These are phyloP conservation scores for Exidia glandulosa DNA, from an alignment of 768 basidiomycete species.

Conservation along the genomic window DNA sequence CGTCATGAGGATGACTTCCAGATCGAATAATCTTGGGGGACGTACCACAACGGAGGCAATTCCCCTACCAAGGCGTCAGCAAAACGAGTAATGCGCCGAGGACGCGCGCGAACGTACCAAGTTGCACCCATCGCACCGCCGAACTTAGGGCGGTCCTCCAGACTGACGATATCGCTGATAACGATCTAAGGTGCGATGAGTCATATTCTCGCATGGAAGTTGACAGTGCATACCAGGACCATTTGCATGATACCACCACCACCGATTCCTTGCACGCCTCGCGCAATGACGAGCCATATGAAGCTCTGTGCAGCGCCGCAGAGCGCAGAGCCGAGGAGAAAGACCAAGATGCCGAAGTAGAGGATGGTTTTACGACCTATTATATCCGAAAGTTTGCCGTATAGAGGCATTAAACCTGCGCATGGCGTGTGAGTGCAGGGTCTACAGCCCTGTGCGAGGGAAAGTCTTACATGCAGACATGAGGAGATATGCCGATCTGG, in stretches of 20 bases:
- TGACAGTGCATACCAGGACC: neutral
- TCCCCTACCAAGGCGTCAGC: neutral
- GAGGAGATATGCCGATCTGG: neutral
- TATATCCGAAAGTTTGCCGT: conserved; percentile 67
- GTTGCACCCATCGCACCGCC: conserved; percentile 64
- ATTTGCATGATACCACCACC: conserved; percentile 66
- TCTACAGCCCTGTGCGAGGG: neutral
- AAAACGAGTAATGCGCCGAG: neutral
- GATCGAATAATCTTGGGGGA: too few relatives aligned
- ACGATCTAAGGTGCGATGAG: conserved; percentile 32
- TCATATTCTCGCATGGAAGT: neutral
- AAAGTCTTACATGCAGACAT: neutral
- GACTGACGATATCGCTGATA: conserved; percentile 71
- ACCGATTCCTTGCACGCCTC: conserved; percentile 77
- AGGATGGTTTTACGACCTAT: conserved; percentile 51
- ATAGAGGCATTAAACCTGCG: conserved; percentile 34
- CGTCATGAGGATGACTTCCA: too few relatives aligned
- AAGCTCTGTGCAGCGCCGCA: conserved; percentile 75
- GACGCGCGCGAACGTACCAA: conserved; percentile 46
- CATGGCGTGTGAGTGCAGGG: neutral
- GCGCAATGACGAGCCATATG: conserved; percentile 63
- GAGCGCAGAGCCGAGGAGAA: conserved; percentile 70
- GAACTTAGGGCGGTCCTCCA: conserved; percentile 73
- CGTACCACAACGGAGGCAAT: too few relatives aligned
- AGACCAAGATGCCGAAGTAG: conserved; percentile 51